Base-by-base conservation (phyloP, 352 stramenopile species). In the Pythium coloratum region DNA sequence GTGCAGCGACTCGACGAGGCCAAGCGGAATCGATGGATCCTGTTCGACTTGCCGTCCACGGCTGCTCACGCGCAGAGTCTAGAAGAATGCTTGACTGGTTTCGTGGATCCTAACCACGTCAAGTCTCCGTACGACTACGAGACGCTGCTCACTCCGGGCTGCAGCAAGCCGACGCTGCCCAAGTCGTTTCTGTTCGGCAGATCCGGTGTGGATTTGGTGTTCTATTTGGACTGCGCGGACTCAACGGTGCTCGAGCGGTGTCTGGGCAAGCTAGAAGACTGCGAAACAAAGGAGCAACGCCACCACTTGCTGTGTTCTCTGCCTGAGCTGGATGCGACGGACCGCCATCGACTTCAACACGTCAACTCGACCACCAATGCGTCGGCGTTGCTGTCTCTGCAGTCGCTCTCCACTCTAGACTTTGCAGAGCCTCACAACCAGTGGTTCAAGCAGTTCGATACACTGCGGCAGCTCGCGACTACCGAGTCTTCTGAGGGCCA, bases 201-300 rank as follows among this genome's bases (percentile, higher is more conserved):
- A 59, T 91, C 87, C 7, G 84, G 87, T 1, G 55, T 93, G 6
- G 85, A 93, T 62, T 55, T 92, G 10, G 87, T 88, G 30, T 92
- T 95, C 40, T 77, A 87, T 55, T 71, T 93, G 16, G 62, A 82
- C 18, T 83, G 77, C 58, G 59, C 71, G 20, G 67, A 66, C 20
- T 66, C 62, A 2, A 66, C 64, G 4, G 62, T 79, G 14, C 61
- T 91, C 3, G 77, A 92, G 42, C 77, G 85, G 13, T 91, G 85
- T 54, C 68, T 93, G 26, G 83, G 85, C 6, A 71, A 80, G 62
- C 60, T 92, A 13, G 72, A 86, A 32, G 83, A 93, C 55, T 42
- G 42, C 2, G 74, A 69, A 6, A 89, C 83, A 16, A 60, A 71
- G 30, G 62, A 75, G 6, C 64, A 69, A 28, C 76, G 71, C 1